These are phyloP conservation scores for Suhomyces anneliseae DNA, from an alignment of 1,139 yeast species.

Conservation along the genomic window DNA sequence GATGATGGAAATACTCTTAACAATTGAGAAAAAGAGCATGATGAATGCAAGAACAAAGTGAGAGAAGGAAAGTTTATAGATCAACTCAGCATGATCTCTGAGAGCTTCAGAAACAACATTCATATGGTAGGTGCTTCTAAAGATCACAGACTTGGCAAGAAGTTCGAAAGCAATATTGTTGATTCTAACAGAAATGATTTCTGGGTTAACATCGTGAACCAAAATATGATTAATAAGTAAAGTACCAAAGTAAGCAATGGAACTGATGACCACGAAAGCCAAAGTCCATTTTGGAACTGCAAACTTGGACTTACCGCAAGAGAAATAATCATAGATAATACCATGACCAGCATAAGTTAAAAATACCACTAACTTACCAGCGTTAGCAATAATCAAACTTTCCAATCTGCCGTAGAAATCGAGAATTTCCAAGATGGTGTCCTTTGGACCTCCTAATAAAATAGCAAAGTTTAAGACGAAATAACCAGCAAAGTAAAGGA, in stretches of 20 bases:
- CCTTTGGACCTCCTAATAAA: constrained; percentile 5
- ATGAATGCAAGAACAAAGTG: constrained; percentile 5
- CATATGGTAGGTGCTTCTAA: constrained; percentile 5
- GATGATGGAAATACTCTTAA: constrained; percentile 2
- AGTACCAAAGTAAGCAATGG: constrained; percentile 1
- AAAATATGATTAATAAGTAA: constrained; percentile 6
- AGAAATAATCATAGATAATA: constrained; percentile 4
- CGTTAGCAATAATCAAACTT: neutral
- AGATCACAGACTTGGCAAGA: constrained; percentile 7
- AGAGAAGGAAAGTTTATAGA: constrained; percentile 6
- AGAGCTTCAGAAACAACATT: constrained; percentile 4
- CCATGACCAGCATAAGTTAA: constrained; percentile 10
- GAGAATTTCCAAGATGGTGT: neutral
- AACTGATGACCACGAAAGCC: neutral
- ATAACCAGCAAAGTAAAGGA: constrained; percentile 4
- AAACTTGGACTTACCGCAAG: constrained; percentile 4
- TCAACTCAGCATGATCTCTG: neutral
- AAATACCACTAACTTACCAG: constrained; percentile 2
- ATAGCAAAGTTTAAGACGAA: constrained; percentile 5
- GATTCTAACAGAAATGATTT: constrained; percentile 4
- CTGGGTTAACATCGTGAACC: constrained; percentile 2
- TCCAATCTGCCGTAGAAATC: constrained; percentile 5
- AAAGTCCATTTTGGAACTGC: constrained; percentile 1
- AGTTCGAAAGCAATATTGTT: constrained; percentile 7
- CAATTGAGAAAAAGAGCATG: constrained; percentile 2